phyloP scores from a whole-genome alignment of 208 protist genomes.

The Trypanosoma scelopori region DNA sequence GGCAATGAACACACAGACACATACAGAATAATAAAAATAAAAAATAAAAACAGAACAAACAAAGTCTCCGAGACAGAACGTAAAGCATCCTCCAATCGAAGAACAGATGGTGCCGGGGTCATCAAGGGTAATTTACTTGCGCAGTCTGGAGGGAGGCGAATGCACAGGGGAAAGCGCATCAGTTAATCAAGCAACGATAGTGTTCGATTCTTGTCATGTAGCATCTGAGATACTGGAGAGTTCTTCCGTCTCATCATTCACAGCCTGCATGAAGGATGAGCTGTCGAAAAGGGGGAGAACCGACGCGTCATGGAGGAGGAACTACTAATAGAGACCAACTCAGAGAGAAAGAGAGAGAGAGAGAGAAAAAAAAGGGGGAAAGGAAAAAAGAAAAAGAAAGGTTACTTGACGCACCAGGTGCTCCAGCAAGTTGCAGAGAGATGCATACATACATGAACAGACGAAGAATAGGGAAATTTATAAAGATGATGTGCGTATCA shows the following conservation, averaged over 20 bases:
- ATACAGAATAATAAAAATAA: too few species aligned
- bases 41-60: too few species aligned
- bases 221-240: conserved; percentile 7
- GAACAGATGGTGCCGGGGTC: too few species aligned
- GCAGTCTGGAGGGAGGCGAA: not conserved
- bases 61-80: too few species aligned
- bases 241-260: not conserved
- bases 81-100: too few species aligned
- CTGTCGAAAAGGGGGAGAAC: too few species aligned
- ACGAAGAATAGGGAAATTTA: not conserved
- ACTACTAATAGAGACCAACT: not conserved
- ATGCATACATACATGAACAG: too few species aligned
- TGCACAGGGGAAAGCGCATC: not conserved
- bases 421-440: not conserved
- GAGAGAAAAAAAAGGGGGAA: not conserved
- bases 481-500: too few species aligned
- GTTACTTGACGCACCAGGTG: not conserved
- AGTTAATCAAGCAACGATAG: not conserved
- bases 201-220: not conserved
- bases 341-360: not conserved
- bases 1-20: too few species aligned
- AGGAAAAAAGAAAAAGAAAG: conserved; percentile 3
- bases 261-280: too few species aligned
- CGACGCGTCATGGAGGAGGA: not conserved
- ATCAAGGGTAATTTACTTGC: too few species aligned